phyloP scores from a whole-genome alignment of 176 grass and related monocot genomes.

The Eragrostis nindensis region DNA sequence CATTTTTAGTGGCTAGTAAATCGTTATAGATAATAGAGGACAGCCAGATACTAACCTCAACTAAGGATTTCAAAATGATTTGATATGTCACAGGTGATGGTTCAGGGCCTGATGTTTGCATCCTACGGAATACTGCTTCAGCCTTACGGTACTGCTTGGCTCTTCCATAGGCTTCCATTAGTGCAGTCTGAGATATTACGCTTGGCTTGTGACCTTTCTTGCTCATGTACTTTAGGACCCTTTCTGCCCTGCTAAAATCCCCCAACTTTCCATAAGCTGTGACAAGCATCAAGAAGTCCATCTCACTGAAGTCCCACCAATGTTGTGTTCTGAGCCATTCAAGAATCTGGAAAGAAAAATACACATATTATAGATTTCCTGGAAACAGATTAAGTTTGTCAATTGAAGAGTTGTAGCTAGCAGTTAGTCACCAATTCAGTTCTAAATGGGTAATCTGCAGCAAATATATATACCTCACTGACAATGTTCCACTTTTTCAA shows the following conservation, averaged over 20 bases:
- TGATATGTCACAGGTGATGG: conserved; percentile 93
- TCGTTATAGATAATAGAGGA: conserved; percentile 12
- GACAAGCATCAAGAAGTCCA: conserved; percentile 94
- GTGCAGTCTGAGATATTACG: conserved; percentile 90
- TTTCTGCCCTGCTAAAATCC: conserved; percentile 80
- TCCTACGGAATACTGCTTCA: conserved; percentile 81
- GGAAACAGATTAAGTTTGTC: background rate
- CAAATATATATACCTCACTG: conserved; percentile 64
- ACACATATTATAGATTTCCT: conserved; percentile 11
- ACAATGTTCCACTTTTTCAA: conserved; percentile 92
- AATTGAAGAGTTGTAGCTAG: background rate
- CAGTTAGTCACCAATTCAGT: conserved; percentile 12
- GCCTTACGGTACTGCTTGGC: conserved; percentile 82
- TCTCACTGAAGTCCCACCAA: conserved; percentile 95
- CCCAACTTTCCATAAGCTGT: conserved; percentile 88
- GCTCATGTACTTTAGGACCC: conserved; percentile 79
- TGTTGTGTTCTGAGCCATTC: conserved; percentile 94
- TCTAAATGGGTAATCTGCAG: conserved; percentile 15
- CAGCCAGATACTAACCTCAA: conserved; percentile 64
- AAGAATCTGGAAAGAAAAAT: conserved; percentile 67
- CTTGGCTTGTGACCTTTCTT: conserved; percentile 75
- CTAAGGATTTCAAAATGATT: conserved; percentile 89
- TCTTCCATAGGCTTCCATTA: conserved; percentile 95
- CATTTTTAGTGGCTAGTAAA: conserved; percentile 8
- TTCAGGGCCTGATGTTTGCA: conserved; percentile 84